Conservation (phyloP, 2,329 filamentous ascomycete species). For the Hyphodiscus sp. region DNA sequence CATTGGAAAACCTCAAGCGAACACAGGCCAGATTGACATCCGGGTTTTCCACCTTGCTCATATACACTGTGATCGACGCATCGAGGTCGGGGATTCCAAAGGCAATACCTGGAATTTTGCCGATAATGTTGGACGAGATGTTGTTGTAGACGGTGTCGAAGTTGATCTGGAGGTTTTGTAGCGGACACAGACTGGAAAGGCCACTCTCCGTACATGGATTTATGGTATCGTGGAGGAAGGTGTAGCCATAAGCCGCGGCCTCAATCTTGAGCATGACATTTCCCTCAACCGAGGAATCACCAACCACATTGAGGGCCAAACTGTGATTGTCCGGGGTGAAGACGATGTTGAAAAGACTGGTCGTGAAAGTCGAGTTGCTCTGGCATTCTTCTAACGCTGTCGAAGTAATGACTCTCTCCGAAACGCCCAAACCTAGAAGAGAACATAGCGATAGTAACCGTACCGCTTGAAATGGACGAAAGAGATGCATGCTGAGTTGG, state of each 20-base stretch:
- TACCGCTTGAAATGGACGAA: background rate
- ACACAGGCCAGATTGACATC: conserved; percentile 71
- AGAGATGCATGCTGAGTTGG: conserved; percentile 8
- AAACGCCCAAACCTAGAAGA: conserved; percentile 3
- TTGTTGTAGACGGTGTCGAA: conserved; percentile 61
- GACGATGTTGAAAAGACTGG: conserved; percentile 79
- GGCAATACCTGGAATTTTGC: conserved; percentile 71
- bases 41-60: conserved; percentile 58
- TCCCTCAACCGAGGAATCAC: conserved; percentile 76
- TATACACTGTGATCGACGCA: conserved; percentile 72
- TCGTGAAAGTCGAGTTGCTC: conserved; percentile 76
- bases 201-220: conserved; percentile 65
- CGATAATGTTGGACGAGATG: conserved; percentile 50
- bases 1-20: conserved; percentile 81
- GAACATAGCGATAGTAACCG: background rate
- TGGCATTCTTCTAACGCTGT: conserved; percentile 82
- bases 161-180: conserved; percentile 77
- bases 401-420: conserved; percentile 50
- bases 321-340: conserved; percentile 71
- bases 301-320: conserved; percentile 67
- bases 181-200: conserved; percentile 76
- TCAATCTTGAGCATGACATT: conserved; percentile 72
- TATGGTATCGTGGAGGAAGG: conserved; percentile 58
- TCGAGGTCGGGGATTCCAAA: conserved; percentile 90
- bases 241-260: conserved; percentile 77